Percentiles rank a stretch among this genome's conserved stretches.
phyloP scores from a whole-genome alignment of 2,329 filamentous ascomycete genomes.

The Hortaea werneckii region DNA sequence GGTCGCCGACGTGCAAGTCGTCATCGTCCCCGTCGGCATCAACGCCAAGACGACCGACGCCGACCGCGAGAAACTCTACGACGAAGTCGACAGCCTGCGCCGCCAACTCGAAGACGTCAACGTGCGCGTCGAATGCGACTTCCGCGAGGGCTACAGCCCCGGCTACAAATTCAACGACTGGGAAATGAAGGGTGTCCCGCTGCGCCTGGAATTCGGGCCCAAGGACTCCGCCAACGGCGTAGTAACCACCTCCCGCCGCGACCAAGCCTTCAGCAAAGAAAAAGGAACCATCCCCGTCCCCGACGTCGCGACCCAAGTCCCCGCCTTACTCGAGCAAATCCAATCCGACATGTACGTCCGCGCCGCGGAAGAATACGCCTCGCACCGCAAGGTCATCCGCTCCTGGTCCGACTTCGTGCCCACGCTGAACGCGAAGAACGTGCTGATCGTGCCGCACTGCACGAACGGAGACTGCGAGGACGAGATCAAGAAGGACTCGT shows the following conservation, averaged over 20 bases:
- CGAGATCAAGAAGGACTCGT: constrained; percentile 85
- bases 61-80: constrained; percentile 64
- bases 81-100: constrained; percentile 63
- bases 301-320: constrained; percentile 62
- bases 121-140: constrained; percentile 71
- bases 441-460: constrained; percentile 87
- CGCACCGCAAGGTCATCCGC: constrained; percentile 70
- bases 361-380: constrained; percentile 67
- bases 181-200: constrained; percentile 91
- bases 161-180: constrained; percentile 99
- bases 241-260: constrained; percentile 76
- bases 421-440: constrained; percentile 81
- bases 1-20: constrained; percentile 73
- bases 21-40: constrained; percentile 87
- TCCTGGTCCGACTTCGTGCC: constrained; percentile 89
- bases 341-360: constrained; percentile 70
- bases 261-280: constrained; percentile 60
- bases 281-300: constrained; percentile 61
- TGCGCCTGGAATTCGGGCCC: constrained; percentile 90
- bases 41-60: constrained; percentile 78
- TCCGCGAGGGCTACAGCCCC: constrained; percentile 81
- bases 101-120: constrained; percentile 59
- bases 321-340: constrained; percentile 77
- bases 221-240: constrained; percentile 82
- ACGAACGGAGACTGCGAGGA: constrained; percentile 78